Evolutionary conservation across 2,329 filamentous ascomycete species (phyloP), one percentile per base, ranked within the genome.

Genomic region (Hymenoscyphus infarciens): DNA sequence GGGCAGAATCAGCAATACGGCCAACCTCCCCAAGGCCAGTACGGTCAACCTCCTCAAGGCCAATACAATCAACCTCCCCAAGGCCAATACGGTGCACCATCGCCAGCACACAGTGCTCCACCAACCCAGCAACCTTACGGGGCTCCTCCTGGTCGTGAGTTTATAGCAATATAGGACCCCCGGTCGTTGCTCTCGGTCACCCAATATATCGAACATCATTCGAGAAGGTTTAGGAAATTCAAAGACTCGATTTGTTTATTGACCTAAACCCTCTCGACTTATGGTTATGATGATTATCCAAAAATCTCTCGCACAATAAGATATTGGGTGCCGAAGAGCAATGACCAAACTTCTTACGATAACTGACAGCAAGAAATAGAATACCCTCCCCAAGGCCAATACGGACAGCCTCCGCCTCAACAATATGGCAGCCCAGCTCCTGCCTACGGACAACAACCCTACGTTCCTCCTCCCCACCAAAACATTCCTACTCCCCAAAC

Each of bases 401-500:
- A 63, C 56, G 61, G 63, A 31, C 56, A 59, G 10, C 59, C 59
- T 11, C 63, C 63, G 35, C 61, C 35, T 39, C 61, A 59, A 19
- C 62, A 64, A 57, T 67, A 65, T 55, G 57, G 57, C 27, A 55
- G 74, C 39, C 75, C 67, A 66, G 49, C 62, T 61, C 56, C 67
- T 61, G 15, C 59, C 5, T 55, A 55, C 25, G 52, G 52, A 35
- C 64, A 53, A 38, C 45, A 60, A 60, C 62, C 70, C 67, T 70
- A 70, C 66, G 53, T 45, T 27, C 63, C 70, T 25, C 73, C 72
- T 2, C 75, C 74, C 31, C 75, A 74, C 16, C 68, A 59, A n/a
- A 59, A 53, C 25, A 60, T 66, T 7, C 66, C 66, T 6, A 57
- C 61, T 2, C 64, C 71, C 3, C 81, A 86, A 27, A 42, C 45